Conservation (phyloP, 2,329 filamentous ascomycete species). For the Epichloe sibirici region DNA sequence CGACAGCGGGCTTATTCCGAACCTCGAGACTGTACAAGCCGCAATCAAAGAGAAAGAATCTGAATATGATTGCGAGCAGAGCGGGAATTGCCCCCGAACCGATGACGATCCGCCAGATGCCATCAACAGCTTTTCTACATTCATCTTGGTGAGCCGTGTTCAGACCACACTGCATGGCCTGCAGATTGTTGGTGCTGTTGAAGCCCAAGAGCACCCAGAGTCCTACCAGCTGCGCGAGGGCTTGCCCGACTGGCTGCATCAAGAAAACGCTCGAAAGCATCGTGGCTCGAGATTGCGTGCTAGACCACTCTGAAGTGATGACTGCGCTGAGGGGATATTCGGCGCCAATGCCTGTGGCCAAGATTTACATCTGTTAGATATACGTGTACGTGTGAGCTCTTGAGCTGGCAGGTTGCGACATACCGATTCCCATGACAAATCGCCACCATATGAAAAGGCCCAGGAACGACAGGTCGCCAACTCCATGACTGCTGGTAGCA, state of each 20-base stretch:
- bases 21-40: conserved; percentile 55
- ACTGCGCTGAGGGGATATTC: conserved; percentile 57
- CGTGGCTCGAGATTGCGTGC: conserved; percentile 49
- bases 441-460: conserved; percentile 41
- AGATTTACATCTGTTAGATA: background rate
- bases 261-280: conserved; percentile 59
- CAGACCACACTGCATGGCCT: conserved; percentile 35
- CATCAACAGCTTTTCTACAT: conserved; percentile 39
- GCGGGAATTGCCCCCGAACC: conserved; percentile 53
- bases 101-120: conserved; percentile 55
- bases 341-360: conserved; percentile 45
- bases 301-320: conserved; percentile 54
- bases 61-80: conserved; percentile 50
- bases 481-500: conserved; percentile 38
- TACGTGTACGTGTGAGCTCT: background rate
- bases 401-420: conserved; percentile 5
- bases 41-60: conserved; percentile 54
- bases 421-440: conserved; percentile 42
- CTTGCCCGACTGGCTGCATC: conserved; percentile 57
- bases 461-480: conserved; percentile 36
- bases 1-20: conserved; percentile 46
- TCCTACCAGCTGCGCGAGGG: conserved; percentile 50
- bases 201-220: conserved; percentile 38
- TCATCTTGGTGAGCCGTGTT: conserved; percentile 31
- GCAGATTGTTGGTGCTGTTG: conserved; percentile 27